These are phyloP conservation scores for Tirmania nivea DNA, from an alignment of 495 filamentous ascomycete species.

Conservation along the genomic window DNA sequence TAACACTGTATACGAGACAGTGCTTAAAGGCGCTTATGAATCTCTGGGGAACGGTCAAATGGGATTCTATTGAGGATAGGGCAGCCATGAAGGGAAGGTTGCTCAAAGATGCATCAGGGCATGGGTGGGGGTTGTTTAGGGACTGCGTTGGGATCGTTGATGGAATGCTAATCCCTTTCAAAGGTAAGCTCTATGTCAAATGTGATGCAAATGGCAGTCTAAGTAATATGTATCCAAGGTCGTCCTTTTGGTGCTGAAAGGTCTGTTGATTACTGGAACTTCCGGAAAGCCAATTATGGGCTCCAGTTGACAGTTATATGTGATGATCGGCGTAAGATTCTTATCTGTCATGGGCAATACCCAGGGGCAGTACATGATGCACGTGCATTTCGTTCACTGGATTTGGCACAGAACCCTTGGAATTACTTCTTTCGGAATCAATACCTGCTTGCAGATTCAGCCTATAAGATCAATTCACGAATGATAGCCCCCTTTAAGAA, in stretches of 20 bases:
- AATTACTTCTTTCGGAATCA: background rate
- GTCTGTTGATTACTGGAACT: no score
- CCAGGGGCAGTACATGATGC: background rate
- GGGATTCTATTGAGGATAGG: constrained; percentile 12
- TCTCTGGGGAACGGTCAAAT: background rate
- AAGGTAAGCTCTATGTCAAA: no score
- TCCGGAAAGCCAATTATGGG: no score
- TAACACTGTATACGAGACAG: background rate
- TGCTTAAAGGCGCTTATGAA: background rate
- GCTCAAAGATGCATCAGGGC: constrained; percentile 22
- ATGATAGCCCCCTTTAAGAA: background rate
- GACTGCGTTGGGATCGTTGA: background rate
- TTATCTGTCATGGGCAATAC: background rate
- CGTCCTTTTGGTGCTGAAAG: no score
- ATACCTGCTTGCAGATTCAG: background rate
- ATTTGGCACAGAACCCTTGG: no score
- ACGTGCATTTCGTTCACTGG: no score
- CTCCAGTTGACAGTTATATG: no score
- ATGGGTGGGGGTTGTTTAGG: no score
- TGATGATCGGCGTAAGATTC: no score
- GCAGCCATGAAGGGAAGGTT: constrained; percentile 26
- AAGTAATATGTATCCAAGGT: no score
- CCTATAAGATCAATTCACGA: background rate
- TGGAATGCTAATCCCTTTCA: background rate
- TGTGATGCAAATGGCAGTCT: no score